These are phyloP conservation scores for Onygena corvina DNA, from an alignment of 2,329 filamentous ascomycete genomes.

Conservation along the genomic window DNA sequence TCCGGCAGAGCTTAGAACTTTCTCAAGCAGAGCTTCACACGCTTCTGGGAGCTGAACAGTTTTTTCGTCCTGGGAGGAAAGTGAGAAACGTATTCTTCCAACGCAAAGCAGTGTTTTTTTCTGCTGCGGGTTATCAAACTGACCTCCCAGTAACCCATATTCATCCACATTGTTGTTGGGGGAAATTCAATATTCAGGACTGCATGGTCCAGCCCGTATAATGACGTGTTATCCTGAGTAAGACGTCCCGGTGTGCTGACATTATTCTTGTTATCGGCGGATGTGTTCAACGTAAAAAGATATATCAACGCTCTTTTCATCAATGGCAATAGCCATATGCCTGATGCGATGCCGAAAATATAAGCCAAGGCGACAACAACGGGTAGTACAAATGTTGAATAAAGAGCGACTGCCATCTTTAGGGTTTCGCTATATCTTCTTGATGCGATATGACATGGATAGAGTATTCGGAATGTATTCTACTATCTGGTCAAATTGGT, in stretches of 20 bases:
- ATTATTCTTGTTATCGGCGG: neutral
- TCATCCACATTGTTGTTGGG: conserved; percentile 49
- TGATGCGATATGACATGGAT: no score
- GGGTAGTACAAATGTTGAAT: neutral
- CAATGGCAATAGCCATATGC: neutral
- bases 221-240: no score
- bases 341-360: neutral
- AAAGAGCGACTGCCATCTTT: neutral
- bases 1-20: conserved; percentile 37
- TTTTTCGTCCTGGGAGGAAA: neutral
- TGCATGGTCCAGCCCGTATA: conserved; percentile 46
- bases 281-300: neutral
- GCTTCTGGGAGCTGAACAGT: conserved; percentile 34
- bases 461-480: no score
- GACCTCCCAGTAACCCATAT: conserved; percentile 49
- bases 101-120: no score
- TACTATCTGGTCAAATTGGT: no score
- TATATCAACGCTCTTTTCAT: neutral
- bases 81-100: neutral
- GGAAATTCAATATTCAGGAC: conserved; percentile 42
- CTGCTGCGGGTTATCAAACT: conserved; percentile 8
- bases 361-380: neutral
- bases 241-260: neutral
- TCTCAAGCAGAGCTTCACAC: conserved; percentile 38
- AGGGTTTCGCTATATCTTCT: no score